These are phyloP conservation scores for Lipomyces mesembrius DNA, from an alignment of 805 yeast genomes.

Conservation along the genomic window DNA sequence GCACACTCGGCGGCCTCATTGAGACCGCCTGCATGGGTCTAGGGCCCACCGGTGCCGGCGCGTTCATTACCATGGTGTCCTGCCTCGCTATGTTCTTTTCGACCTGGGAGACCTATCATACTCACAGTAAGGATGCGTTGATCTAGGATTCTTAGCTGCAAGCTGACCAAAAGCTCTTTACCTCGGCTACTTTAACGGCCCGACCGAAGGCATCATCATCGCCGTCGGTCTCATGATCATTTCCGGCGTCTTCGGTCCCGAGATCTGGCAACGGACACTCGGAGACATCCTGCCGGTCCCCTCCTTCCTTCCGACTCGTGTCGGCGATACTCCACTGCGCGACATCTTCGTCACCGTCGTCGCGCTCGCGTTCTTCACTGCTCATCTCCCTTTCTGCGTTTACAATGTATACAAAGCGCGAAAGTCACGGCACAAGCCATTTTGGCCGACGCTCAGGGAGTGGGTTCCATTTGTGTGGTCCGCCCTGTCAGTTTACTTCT, in stretches of 20 bases:
- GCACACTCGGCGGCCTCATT: slow-evolving; percentile 76
- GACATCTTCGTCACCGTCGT: slow-evolving; percentile 44
- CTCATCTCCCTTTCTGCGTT: slow-evolving; percentile 71
- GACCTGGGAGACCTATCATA: slow-evolving; percentile 40
- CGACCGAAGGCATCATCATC: slow-evolving; percentile 89
- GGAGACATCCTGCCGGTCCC: slow-evolving; percentile 44
- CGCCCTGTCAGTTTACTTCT: slow-evolving; percentile 54
- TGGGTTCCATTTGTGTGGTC: slow-evolving; percentile 70
- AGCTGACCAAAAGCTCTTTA: slow-evolving; percentile 53
- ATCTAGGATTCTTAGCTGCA: not conserved
- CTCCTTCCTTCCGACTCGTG: slow-evolving; percentile 44
- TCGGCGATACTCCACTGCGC: slow-evolving; percentile 52
- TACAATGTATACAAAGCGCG: slow-evolving; percentile 55
- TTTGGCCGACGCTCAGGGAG: slow-evolving; percentile 55
- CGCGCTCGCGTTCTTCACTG: slow-evolving; percentile 49
- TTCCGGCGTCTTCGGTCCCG: slow-evolving; percentile 74
- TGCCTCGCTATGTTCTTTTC: slow-evolving; percentile 53
- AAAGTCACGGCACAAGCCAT: slow-evolving; percentile 43
- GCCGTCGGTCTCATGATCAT: slow-evolving; percentile 60
- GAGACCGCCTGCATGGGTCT: slow-evolving; percentile 77
- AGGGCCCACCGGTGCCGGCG: slow-evolving; percentile 78
- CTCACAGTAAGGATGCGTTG: slow-evolving; percentile 40
- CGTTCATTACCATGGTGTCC: slow-evolving; percentile 74
- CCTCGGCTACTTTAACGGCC: slow-evolving; percentile 85
- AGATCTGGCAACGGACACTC: slow-evolving; percentile 60